phyloP scores from a whole-genome alignment of 257 asterid genomes.

The Solanum commersonii region DNA sequence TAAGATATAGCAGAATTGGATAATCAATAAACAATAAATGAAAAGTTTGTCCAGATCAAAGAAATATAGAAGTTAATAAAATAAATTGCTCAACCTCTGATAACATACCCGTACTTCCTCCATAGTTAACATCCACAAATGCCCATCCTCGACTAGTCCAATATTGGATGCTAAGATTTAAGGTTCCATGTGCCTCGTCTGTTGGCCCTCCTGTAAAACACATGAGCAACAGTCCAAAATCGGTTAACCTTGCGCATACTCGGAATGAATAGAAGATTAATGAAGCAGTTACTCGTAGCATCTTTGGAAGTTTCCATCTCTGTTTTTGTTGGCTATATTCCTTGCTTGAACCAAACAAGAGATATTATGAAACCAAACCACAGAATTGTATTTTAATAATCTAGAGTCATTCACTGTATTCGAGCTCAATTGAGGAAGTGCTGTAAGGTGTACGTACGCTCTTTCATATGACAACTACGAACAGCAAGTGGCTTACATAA shows the following conservation, averaged over 20 bases:
- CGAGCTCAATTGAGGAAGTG: background rate
- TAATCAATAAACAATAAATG: background rate
- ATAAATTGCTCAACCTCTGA: background rate
- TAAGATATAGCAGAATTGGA: background rate
- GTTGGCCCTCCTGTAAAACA: conserved; percentile 77
- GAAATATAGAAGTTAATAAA: background rate
- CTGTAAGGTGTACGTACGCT: background rate
- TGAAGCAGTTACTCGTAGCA: background rate
- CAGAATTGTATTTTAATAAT: background rate
- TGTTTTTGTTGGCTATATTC: background rate
- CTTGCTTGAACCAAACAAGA: background rate
- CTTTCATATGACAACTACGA: background rate
- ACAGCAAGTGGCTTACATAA: background rate
- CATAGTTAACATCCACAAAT: conserved; percentile 92
- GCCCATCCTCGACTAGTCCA: conserved; percentile 99
- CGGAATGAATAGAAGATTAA: background rate
- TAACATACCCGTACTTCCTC: conserved; percentile 86
- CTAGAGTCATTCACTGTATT: background rate
- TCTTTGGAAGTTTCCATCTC: background rate
- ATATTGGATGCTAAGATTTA: conserved; percentile 70
- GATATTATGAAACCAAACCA: background rate
- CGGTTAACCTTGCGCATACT: background rate
- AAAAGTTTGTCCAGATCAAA: background rate
- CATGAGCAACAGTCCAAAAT: background rate
- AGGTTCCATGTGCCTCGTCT: conserved; percentile 74